phyloP scores from a whole-genome alignment of 2,329 filamentous ascomycete species.

The Colletotrichum acutatum region DNA sequence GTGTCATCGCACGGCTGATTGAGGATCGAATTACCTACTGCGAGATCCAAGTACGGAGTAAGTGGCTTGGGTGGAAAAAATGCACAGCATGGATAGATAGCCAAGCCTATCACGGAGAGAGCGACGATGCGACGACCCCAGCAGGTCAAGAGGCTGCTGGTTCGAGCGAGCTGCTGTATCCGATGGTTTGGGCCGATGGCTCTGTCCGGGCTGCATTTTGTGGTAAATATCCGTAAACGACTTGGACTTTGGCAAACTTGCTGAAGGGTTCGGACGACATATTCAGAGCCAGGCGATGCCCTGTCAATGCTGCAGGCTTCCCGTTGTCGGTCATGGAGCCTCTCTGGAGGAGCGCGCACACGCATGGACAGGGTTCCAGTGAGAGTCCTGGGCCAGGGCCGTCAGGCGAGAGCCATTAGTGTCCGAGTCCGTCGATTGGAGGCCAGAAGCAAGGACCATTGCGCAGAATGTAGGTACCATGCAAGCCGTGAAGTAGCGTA shows the following conservation, averaged over 20 bases:
- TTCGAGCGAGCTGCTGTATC: neutral
- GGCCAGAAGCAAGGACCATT: conserved; percentile 7
- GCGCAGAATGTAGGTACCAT: conserved; percentile 32
- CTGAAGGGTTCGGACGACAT: conserved; percentile 4
- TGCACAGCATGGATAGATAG: conserved; percentile 2
- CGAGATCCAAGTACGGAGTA: neutral
- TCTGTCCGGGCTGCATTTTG: neutral
- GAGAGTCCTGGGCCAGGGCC: neutral
- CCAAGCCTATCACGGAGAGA: conserved; percentile 9
- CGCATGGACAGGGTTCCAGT: neutral
- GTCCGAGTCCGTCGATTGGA: conserved; percentile 23
- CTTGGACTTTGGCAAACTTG: neutral
- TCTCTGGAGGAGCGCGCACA: neutral
- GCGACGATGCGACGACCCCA: neutral
- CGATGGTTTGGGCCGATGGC: neutral
- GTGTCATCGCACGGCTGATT: conserved; percentile 13
- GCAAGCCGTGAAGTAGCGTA: conserved; percentile 25
- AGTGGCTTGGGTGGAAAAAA: neutral
- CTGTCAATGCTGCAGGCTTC: neutral
- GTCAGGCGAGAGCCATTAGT: conserved; percentile 18
- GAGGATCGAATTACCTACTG: neutral
- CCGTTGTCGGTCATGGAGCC: conserved; percentile 7
- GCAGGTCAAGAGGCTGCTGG: neutral
- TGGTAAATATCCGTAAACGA: neutral
- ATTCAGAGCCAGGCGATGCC: neutral